phyloP scores from a whole-genome alignment of 148 eudicot genomes.

The Spergularia marina region DNA sequence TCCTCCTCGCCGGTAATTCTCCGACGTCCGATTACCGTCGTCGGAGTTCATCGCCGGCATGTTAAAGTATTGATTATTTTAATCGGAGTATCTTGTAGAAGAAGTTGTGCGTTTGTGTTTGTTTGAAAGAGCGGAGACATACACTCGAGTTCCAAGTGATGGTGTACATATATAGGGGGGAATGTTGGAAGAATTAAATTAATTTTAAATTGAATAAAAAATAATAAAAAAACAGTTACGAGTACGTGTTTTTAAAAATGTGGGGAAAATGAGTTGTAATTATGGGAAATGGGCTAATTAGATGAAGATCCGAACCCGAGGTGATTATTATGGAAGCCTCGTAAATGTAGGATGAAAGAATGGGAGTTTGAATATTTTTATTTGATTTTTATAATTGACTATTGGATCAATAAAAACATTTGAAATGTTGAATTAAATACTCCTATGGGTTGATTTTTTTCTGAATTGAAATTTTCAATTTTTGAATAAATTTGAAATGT shows the following conservation, averaged over 20 bases:
- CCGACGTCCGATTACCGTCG: background rate
- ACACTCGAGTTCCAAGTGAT: too few species aligned
- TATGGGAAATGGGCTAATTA: conserved; percentile 4
- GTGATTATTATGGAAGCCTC: conserved; percentile 23
- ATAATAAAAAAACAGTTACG: background rate
- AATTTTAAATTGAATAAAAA: background rate
- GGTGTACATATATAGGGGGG: too few species aligned
- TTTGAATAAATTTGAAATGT: too few species aligned
- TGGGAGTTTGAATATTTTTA: conserved; percentile 19
- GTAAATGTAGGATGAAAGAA: background rate
- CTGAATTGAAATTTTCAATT: background rate
- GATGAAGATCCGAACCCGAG: conserved; percentile 11
- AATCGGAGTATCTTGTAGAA: too few species aligned
- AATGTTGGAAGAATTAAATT: too few species aligned
- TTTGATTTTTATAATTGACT: background rate
- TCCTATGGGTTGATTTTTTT: background rate
- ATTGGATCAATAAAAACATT: background rate
- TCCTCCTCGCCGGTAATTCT: conserved; percentile 19
- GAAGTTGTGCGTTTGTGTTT: too few species aligned
- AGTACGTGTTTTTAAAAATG: background rate
- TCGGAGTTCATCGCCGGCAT: conserved; percentile 19
- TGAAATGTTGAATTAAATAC: background rate
- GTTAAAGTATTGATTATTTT: background rate
- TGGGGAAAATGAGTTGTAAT: background rate
- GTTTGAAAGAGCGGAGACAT: too few species aligned